Evolutionary conservation across 768 basidiomycete species (phyloP).

Genomic region (Leccinum broughii): DNA sequence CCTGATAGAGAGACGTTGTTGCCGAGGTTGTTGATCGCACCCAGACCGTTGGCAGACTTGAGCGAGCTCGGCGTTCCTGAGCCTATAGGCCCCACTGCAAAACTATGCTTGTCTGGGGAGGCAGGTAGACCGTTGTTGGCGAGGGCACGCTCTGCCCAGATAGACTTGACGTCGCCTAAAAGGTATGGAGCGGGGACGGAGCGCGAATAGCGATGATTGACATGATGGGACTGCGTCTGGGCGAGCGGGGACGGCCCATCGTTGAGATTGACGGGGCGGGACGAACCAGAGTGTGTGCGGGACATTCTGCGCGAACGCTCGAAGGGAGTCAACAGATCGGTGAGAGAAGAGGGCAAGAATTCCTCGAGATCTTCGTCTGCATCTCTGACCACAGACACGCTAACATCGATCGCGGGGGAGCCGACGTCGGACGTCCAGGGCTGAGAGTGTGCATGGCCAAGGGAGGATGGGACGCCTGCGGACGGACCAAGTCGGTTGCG

Average conservation of each 20-base stretch:
- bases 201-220: conserved; percentile 71
- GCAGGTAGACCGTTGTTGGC: conserved; percentile 34
- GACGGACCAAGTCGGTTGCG: conserved; percentile 32
- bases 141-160: conserved; percentile 69
- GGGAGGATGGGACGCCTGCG: conserved; percentile 61
- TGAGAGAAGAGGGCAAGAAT: conserved; percentile 85
- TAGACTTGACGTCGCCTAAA: conserved; percentile 71
- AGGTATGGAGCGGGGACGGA: conserved; percentile 80
- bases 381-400: conserved; percentile 46
- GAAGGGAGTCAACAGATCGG: conserved; percentile 85
- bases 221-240: conserved; percentile 22
- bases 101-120: conserved; percentile 36
- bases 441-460: conserved; percentile 42
- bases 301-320: conserved; percentile 84
- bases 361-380: conserved; percentile 80
- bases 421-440: conserved; percentile 32
- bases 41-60: conserved; percentile 44
- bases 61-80: conserved; percentile 55
- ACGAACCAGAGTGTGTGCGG: conserved; percentile 55
- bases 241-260: conserved; percentile 22
- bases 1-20: conserved; percentile 10
- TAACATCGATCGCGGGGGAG: conserved; percentile 20
- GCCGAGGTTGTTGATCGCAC: conserved; percentile 20
- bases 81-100: conserved; percentile 29
- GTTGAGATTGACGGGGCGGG: conserved; percentile 23